phyloP scores from a whole-genome alignment of 768 basidiomycete genomes.

The Lyophyllum shimeji region DNA sequence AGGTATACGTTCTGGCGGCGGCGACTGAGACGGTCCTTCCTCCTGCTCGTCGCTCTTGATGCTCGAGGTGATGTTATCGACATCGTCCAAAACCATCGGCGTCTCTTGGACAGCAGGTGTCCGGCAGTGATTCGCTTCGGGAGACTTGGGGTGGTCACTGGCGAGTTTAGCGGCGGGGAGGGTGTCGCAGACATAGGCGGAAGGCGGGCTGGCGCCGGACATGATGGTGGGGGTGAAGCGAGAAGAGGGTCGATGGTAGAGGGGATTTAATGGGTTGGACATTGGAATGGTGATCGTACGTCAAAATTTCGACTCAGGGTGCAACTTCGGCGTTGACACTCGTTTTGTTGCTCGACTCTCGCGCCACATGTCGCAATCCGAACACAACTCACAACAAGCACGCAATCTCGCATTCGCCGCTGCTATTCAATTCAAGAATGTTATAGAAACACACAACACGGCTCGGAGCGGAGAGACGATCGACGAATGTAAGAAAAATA shows the following conservation, averaged over 20 bases:
- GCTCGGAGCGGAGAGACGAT: constrained; percentile 17
- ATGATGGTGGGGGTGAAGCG: constrained; percentile 21
- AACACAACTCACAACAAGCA: constrained; percentile 11
- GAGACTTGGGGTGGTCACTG: constrained; percentile 15
- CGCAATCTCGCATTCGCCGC: constrained; percentile 12
- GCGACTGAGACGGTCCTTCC: constrained; percentile 8
- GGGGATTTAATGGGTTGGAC: constrained; percentile 5
- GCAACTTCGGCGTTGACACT: neutral
- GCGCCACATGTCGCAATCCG: constrained; percentile 47
- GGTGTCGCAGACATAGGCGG: constrained; percentile 67
- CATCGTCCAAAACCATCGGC: constrained; percentile 27
- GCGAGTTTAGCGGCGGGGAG: constrained; percentile 63
- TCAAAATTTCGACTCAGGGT: constrained; percentile 4
- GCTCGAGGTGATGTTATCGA: constrained; percentile 24
- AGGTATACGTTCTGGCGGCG: constrained; percentile 36
- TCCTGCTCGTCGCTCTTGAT: constrained; percentile 7
- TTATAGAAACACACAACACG: constrained; percentile 26
- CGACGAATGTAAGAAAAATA: constrained; percentile 23
- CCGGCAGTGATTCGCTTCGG: constrained; percentile 9
- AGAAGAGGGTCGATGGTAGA: neutral
- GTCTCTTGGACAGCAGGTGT: constrained; percentile 4
- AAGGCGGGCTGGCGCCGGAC: constrained; percentile 19
- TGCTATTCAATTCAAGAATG: constrained; percentile 43
- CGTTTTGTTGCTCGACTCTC: constrained; percentile 24
- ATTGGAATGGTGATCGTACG: constrained; percentile 9